Base-by-base conservation (phyloP, 23 red algal species). In the Gracilariopsis chorda region DNA sequence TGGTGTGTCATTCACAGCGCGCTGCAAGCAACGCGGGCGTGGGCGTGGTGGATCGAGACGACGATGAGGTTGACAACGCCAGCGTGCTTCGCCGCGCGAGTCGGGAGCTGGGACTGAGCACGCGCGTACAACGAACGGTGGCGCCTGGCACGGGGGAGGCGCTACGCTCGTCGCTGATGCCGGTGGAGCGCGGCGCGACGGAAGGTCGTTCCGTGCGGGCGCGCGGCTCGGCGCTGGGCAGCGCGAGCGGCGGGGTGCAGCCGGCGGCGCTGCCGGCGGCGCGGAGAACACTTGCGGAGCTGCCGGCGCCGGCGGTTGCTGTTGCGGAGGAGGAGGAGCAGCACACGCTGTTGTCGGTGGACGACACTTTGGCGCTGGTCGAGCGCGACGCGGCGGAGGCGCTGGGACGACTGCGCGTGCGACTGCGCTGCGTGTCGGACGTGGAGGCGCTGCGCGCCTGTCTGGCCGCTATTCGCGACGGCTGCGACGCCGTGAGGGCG, bases 341-440 rank as follows among this genome's bases (percentile, higher is more conserved):
- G 49, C 49, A 55, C n/a, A 14, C 14, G 16, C 14, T 55, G 30
- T 20, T 59, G 52, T 58, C 34, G 34, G 35, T 80, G 51, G 37
- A 89, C 32, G 30, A 70, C 24, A 69, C 76, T 48, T 42, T 89
- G 51, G 47, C 35, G 33, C 47, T 65, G n/a, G 69, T 47, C 21
- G 85, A 89, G 69, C n/a, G 41, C n/a, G 85, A 46, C 68, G 85
- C 85, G 43, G 85, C 46, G 51, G 28, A 57, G 14, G 69, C 44
- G 68, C 51, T 89, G 51, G n/a, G 85, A 29, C 42, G 52, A 21
- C 10, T 89, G 51, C 48, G 68, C 17, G 19, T 12, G 25, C 33
- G 33, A 9, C 29, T 77, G 53, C 29, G 67, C 27, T 2, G 21
- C 8, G 57, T 59, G 43, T 21, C 27, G 25, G 85, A 89, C 40